Base-by-base conservation (phyloP, 108 stramenopile genomes). In the Skeletonema grethae region DNA sequence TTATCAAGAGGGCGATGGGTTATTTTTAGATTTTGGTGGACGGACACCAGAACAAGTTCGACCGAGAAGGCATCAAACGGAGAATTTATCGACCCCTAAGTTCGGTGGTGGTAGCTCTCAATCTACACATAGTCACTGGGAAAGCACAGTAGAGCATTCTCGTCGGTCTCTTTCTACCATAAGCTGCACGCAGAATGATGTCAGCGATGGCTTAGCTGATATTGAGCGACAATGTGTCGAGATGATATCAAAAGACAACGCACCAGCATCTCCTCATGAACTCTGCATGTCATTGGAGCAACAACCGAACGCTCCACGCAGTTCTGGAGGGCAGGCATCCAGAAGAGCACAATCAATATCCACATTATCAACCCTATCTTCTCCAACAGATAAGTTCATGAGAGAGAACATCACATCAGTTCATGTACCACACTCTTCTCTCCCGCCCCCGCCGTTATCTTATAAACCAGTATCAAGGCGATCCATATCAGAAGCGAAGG, bases 1-100 rank as follows among this genome's bases (percentile, higher is more conserved):
- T 38, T 11, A 38, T 38, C 36, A 38, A 0, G 46, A 48, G 16
- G 18, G 46, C 7, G 46, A 48, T 48, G 46, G 16, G 18, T 48
- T 48, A 48, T 48, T 48, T 48, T 5, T 48, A n/a, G 46, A 48
- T 48, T 48, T 48, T 48, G 46, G 46, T 18, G 46, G 18, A 16
- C n/a, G 46, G 46, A n/a, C 46, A 38, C 36, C 36, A 11, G 10
- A 38, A 10, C 35, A 36, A 36, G 35, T 8, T 36, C n/a, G n/a
- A n/a, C n/a, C n/a, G n/a, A 34, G 0, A 34, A 38, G 36, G 46
- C 15, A 2, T 48, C 46, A 48, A 46, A 46, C 4, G 45, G 45
- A 46, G 16, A 46, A 3, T 18, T 48, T 18, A 18, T 48, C 46
- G 4, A 48, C 46, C 16, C 46, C 46, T 48, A 5, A 16, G 1